Evolutionary conservation across 352 stramenopile species (phyloP).

Genomic region (Phytophthora pisi): DNA sequence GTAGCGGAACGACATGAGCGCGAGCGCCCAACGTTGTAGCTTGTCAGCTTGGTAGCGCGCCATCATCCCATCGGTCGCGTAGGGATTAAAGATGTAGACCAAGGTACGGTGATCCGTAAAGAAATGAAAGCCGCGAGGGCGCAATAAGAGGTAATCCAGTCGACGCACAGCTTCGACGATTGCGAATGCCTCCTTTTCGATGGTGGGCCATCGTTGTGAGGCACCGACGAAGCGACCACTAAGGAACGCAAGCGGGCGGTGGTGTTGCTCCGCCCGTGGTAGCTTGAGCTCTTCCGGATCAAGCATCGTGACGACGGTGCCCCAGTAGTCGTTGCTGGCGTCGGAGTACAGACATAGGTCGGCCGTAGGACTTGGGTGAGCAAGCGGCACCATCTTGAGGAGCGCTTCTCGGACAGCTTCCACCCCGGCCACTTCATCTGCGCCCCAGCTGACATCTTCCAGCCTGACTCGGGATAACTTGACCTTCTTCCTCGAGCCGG

Average conservation of each 20-base stretch:
- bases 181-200: not conserved
- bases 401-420: not conserved
- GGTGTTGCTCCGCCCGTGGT: conserved; percentile 2
- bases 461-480: conserved; percentile 15
- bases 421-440: conserved; percentile 1
- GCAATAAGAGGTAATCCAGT: conserved; percentile 15
- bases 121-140: conserved; percentile 15
- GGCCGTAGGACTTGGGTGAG: not conserved
- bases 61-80: not conserved
- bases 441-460: conserved; percentile 11
- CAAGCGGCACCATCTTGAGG: conserved; percentile 23
- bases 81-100: conserved; percentile 25
- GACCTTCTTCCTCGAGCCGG: conserved; percentile 21
- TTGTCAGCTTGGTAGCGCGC: conserved; percentile 11
- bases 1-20: conserved; percentile 17
- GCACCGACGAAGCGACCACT: conserved; percentile 8
- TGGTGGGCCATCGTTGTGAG: not conserved
- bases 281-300: not conserved
- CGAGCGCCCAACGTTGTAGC: conserved; percentile 16
- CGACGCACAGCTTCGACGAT: conserved; percentile 1
- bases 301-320: conserved; percentile 7
- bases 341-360: conserved; percentile 13
- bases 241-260: conserved; percentile 4
- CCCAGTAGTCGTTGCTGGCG: conserved; percentile 1
- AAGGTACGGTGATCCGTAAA: conserved; percentile 28